Conservation (phyloP, 23 red algal species). For the Pyropia yezoensis region DNA sequence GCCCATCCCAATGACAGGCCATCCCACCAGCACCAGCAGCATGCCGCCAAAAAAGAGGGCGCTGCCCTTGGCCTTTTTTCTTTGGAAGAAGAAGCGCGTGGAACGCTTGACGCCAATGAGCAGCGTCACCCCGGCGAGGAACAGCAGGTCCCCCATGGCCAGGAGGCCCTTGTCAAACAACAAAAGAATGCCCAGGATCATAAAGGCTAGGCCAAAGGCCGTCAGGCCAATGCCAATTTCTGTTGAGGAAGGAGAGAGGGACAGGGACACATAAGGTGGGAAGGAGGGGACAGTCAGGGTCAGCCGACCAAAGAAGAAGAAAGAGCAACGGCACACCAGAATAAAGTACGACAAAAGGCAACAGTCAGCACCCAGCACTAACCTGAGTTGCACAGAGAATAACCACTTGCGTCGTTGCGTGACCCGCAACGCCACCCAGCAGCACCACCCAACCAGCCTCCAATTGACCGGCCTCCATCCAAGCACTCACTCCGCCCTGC, state of each 20-base stretch:
- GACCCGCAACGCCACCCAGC: too few relatives aligned
- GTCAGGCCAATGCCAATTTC: slow-evolving; percentile 95
- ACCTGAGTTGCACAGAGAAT: too few relatives aligned
- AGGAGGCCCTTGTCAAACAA: slow-evolving; percentile 90
- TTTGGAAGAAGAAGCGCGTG: slow-evolving; percentile 90
- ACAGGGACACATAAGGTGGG: neutral
- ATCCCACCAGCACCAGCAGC: slow-evolving; percentile 74
- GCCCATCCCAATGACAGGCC: slow-evolving; percentile 66
- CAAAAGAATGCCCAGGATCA: slow-evolving; percentile 65
- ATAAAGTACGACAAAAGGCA: too few relatives aligned
- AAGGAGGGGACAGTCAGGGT: too few relatives aligned
- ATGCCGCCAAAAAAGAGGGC: slow-evolving; percentile 87
- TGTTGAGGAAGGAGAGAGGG: neutral
- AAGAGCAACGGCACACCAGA: too few relatives aligned
- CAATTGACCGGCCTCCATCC: too few relatives aligned
- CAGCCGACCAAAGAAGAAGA: too few relatives aligned
- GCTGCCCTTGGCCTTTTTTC: slow-evolving; percentile 50
- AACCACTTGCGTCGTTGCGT: too few relatives aligned
- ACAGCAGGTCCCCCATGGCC: slow-evolving; percentile 79
- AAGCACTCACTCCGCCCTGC: too few relatives aligned
- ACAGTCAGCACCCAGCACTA: too few relatives aligned
- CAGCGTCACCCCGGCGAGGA: slow-evolving; percentile 66
- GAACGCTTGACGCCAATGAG: slow-evolving; percentile 87
- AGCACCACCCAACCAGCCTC: too few relatives aligned
- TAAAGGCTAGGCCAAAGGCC: slow-evolving; percentile 72